Percentiles rank a stretch among this genome's conserved stretches.
phyloP scores from a whole-genome alignment of 2,329 filamentous ascomycete genomes.

The Arthrinium puccinioides region DNA sequence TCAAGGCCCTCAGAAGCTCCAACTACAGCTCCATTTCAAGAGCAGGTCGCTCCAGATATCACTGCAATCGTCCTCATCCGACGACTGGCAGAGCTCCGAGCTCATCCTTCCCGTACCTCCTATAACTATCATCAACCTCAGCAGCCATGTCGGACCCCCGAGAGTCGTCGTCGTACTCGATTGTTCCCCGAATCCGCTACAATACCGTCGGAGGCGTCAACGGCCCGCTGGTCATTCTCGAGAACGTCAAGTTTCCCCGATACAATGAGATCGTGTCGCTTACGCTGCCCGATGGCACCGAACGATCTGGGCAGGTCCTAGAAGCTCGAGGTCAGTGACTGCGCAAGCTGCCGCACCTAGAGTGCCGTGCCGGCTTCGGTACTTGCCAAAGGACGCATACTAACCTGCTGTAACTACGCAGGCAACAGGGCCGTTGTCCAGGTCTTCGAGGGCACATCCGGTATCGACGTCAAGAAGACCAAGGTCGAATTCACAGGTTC shows the following conservation, averaged over 20 bases:
- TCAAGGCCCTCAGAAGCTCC: conserved; percentile 1
- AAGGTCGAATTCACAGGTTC: conserved; percentile 96
- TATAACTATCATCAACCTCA: not conserved
- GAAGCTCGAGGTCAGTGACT: conserved; percentile 78
- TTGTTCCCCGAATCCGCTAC: conserved; percentile 68
- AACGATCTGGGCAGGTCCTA: conserved; percentile 89
- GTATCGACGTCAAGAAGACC: conserved; percentile 99
- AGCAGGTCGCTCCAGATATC: no score
- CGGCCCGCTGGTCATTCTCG: conserved; percentile 92
- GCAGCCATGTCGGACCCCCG: conserved; percentile 47
- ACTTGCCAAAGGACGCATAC: conserved; percentile 1
- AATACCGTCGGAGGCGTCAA: conserved; percentile 99
- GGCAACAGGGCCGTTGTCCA: conserved; percentile 92
- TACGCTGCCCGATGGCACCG: conserved; percentile 90
- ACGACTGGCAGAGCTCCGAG: conserved; percentile 6
- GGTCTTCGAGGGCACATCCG: conserved; percentile 95
- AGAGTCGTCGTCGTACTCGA: conserved; percentile 52
- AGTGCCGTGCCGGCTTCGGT: not conserved
- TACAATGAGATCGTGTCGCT: conserved; percentile 98
- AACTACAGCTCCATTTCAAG: no score
- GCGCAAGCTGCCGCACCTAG: not conserved
- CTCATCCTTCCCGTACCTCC: conserved; percentile 4
- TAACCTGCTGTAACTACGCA: conserved; percentile 30
- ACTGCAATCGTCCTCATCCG: conserved; percentile 2
- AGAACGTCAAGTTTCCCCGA: conserved; percentile 96